These are phyloP conservation scores for Hypsizygus marmoreus DNA, from an alignment of 768 basidiomycete genomes.

Conservation along the genomic window DNA sequence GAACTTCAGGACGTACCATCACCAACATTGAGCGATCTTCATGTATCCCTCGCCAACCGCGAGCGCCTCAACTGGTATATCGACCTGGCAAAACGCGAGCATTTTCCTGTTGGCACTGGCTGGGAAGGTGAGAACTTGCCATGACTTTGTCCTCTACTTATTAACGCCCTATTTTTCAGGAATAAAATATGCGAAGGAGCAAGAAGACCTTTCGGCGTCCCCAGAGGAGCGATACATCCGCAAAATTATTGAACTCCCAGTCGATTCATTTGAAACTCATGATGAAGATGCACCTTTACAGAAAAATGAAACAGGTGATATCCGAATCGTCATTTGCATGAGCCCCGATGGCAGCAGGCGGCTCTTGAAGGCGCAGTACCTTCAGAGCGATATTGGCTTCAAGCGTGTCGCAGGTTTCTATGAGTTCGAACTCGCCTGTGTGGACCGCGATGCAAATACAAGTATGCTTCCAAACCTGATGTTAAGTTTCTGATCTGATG, in stretches of 20 bases:
- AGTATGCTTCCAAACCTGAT: constrained; percentile 15
- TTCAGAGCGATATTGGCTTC: constrained; percentile 31
- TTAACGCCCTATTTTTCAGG: constrained; percentile 8
- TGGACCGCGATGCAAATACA: constrained; percentile 17
- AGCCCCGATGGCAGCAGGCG: constrained; percentile 16
- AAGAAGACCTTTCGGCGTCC: constrained; percentile 3
- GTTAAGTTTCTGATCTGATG: not conserved
- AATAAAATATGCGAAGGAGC: constrained; percentile 11
- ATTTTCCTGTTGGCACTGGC: constrained; percentile 20
- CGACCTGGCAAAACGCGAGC: constrained; percentile 1
- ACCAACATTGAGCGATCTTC: constrained; percentile 24
- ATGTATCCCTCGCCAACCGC: constrained; percentile 27
- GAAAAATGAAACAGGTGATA: constrained; percentile 9
- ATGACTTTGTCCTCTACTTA: not conserved
- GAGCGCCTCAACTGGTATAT: constrained; percentile 22
- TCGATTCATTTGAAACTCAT: not conserved
- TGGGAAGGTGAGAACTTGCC: constrained; percentile 22
- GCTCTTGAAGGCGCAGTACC: constrained; percentile 19
- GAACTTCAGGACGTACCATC: constrained; percentile 9
- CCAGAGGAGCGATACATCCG: not conserved
- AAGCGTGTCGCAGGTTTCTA: constrained; percentile 26
- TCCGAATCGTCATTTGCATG: constrained; percentile 29
- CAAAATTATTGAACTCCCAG: not conserved
- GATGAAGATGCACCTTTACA: constrained; percentile 1
- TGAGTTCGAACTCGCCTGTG: constrained; percentile 26